A percentile compares a stretch with the other conserved stretches of the same genome.
These are phyloP conservation scores for Neonectria ditissima DNA, from an alignment of 2,329 filamentous ascomycete genomes.

Conservation along the genomic window DNA sequence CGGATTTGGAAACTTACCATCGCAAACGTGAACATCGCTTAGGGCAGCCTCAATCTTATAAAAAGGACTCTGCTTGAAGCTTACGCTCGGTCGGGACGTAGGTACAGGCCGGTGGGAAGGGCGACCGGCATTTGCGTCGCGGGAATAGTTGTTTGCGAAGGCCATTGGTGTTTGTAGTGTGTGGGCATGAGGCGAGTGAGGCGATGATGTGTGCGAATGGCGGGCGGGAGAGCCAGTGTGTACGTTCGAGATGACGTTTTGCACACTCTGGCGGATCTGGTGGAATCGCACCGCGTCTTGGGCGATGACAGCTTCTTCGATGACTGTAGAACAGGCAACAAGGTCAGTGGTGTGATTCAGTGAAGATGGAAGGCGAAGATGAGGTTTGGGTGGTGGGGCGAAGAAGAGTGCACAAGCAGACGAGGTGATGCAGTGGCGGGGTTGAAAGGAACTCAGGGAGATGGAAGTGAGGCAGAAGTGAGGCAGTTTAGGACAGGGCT, in stretches of 20 bases:
- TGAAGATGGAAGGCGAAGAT: neutral
- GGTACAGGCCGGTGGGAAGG: slow-evolving; percentile 15
- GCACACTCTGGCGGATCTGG: slow-evolving; percentile 58
- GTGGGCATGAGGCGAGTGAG: slow-evolving; percentile 23
- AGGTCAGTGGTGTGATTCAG: slow-evolving; percentile 17
- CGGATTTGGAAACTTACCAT: slow-evolving; percentile 66
- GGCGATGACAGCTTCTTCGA: slow-evolving; percentile 53
- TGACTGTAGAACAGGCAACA: slow-evolving; percentile 49
- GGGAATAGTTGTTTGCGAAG: slow-evolving; percentile 29
- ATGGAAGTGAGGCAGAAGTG: neutral
- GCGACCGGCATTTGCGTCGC: slow-evolving; percentile 16
- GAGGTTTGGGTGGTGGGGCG: neutral
- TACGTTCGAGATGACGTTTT: slow-evolving; percentile 49
- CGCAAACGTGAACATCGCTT: slow-evolving; percentile 74
- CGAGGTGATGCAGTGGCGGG: neutral
- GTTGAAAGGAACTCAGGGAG: neutral
- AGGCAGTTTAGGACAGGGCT: neutral
- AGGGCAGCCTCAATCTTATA: slow-evolving; percentile 77
- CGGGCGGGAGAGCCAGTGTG: slow-evolving; percentile 37
- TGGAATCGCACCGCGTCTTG: slow-evolving; percentile 56
- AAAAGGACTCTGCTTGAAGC: slow-evolving; percentile 83
- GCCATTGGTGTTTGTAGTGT: slow-evolving; percentile 34
- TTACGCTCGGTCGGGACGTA: slow-evolving; percentile 37
- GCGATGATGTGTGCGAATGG: slow-evolving; percentile 20
- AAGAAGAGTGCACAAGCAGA: neutral